A percentile compares a stretch with the other conserved stretches of the same genome.
phyloP scores from a whole-genome alignment of 441 rosid genomes.

The Populus tomentosa region DNA sequence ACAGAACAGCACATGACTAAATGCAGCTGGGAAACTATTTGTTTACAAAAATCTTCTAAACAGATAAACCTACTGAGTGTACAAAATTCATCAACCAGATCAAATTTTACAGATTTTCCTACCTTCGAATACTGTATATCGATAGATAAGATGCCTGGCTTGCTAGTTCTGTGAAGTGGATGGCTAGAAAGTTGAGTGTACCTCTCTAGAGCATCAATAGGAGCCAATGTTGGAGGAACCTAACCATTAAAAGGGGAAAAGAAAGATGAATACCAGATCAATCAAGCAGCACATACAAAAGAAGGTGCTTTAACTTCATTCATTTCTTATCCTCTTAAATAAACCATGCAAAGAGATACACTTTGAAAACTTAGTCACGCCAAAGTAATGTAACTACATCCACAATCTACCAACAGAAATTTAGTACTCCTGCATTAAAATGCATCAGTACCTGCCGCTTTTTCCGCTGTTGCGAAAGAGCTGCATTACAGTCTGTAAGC shows the following conservation, averaged over 20 bases:
- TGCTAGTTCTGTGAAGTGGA: constrained; percentile 96
- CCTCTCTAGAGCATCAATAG: constrained; percentile 65
- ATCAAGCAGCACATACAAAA: background rate
- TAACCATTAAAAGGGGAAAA: constrained; percentile 19
- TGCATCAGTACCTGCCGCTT: constrained; percentile 68
- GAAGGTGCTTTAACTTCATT: background rate
- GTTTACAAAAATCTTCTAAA: background rate
- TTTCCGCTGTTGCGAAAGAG: constrained; percentile 92
- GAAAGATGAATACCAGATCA: constrained; percentile 1
- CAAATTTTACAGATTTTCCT: background rate
- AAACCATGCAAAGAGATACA: background rate
- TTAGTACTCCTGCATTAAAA: background rate
- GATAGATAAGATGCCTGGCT: constrained; percentile 75
- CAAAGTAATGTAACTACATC: background rate
- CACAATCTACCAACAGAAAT: background rate
- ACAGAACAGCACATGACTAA: background rate
- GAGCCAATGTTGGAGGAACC: constrained; percentile 76
- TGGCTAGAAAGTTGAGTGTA: constrained; percentile 93
- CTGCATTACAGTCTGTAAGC: constrained; percentile 81
- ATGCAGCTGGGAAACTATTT: background rate
- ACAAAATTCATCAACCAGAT: constrained; percentile 6
- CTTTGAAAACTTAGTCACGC: background rate
- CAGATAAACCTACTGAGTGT: background rate
- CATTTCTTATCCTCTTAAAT: background rate
- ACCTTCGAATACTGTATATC: constrained; percentile 79